Evolutionary conservation across 805 yeast genomes (phyloP).

Genomic region (Yamadazyma nakazawae): DNA sequence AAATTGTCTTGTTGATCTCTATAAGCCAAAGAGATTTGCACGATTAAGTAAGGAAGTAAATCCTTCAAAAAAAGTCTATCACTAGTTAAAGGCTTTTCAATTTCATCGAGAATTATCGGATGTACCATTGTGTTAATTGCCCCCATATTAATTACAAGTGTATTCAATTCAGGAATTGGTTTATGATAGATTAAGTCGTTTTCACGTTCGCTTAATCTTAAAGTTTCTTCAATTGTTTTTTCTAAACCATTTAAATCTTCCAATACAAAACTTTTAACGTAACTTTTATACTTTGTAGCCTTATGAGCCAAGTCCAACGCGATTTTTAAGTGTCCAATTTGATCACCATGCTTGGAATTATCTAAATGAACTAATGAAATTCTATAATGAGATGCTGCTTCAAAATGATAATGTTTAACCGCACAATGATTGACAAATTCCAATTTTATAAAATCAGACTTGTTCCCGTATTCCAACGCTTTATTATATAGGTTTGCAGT

Average conservation of each 20-base stretch:
- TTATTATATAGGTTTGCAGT: slow-evolving; percentile 53
- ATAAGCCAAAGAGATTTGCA: slow-evolving; percentile 65
- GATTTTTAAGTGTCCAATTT: slow-evolving; percentile 53
- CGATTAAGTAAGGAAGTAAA: slow-evolving; percentile 62
- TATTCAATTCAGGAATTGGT: slow-evolving; percentile 47
- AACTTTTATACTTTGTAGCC: slow-evolving; percentile 40
- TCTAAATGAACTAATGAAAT: slow-evolving; percentile 49
- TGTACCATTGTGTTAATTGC: slow-evolving; percentile 49
- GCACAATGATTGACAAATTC: slow-evolving; percentile 65
- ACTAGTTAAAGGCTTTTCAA: slow-evolving; percentile 25
- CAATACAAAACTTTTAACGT: slow-evolving; percentile 41
- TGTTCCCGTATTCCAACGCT: slow-evolving; percentile 38
- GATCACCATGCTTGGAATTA: slow-evolving; percentile 62
- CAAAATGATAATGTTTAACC: slow-evolving; percentile 62
- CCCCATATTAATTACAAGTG: slow-evolving; percentile 42
- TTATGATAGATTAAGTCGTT: slow-evolving; percentile 78
- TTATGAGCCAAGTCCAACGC: slow-evolving; percentile 38
- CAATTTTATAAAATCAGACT: slow-evolving; percentile 45
- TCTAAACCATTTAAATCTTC: slow-evolving; percentile 54
- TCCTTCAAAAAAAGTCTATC: slow-evolving; percentile 45
- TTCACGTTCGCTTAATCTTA: slow-evolving; percentile 64
- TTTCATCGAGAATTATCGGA: slow-evolving; percentile 20
- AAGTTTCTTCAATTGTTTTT: slow-evolving; percentile 40
- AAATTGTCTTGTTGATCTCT: slow-evolving; percentile 60
- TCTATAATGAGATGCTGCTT: slow-evolving; percentile 68